Evolutionary conservation across 1,284 basidiomycete species (phyloP).

Genomic region (Schizophyllum amplum): DNA sequence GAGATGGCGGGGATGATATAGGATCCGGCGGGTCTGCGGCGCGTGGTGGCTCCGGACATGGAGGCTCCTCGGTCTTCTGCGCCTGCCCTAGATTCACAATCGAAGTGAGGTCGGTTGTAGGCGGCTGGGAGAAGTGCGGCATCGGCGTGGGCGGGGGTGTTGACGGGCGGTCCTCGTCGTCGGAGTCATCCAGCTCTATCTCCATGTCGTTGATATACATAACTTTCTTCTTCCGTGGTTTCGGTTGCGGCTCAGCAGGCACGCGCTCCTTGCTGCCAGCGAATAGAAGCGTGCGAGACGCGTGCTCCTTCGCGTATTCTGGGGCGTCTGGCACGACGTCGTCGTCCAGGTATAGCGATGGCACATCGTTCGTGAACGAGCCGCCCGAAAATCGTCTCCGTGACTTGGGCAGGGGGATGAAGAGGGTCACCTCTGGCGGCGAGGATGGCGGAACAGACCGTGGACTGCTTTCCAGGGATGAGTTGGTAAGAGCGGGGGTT

Average conservation of each 20-base stretch:
- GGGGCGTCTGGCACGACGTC: slow-evolving; percentile 5
- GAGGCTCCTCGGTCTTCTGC: neutral
- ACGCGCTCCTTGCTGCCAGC: neutral
- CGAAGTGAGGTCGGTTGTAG: neutral
- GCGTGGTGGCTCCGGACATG: neutral
- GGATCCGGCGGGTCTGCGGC: neutral
- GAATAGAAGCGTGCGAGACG: neutral
- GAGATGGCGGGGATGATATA: neutral
- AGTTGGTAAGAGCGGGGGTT: slow-evolving; percentile 30
- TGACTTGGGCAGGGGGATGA: slow-evolving; percentile 1
- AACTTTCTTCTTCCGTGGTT: slow-evolving; percentile 15
- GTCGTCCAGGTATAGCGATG: slow-evolving; percentile 11
- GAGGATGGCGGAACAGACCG: slow-evolving; percentile 25
- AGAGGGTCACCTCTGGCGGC: slow-evolving; percentile 19
- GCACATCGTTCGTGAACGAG: slow-evolving; percentile 5
- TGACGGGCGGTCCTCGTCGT: slow-evolving; percentile 4
- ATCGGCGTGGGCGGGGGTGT: neutral
- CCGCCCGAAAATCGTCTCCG: slow-evolving; percentile 5
- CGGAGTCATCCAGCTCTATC: slow-evolving; percentile 18
- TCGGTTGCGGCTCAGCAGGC: slow-evolving; percentile 1
- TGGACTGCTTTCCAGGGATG: slow-evolving; percentile 30
- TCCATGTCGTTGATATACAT: slow-evolving; percentile 24
- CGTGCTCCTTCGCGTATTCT: neutral
- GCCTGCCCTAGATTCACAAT: neutral
- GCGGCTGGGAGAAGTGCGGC: neutral